Percentiles rank a stretch among this genome's conserved stretches.
Evolutionary conservation across 1,284 basidiomycete species (phyloP).

Genomic region (Rhodotorula sp.): DNA sequence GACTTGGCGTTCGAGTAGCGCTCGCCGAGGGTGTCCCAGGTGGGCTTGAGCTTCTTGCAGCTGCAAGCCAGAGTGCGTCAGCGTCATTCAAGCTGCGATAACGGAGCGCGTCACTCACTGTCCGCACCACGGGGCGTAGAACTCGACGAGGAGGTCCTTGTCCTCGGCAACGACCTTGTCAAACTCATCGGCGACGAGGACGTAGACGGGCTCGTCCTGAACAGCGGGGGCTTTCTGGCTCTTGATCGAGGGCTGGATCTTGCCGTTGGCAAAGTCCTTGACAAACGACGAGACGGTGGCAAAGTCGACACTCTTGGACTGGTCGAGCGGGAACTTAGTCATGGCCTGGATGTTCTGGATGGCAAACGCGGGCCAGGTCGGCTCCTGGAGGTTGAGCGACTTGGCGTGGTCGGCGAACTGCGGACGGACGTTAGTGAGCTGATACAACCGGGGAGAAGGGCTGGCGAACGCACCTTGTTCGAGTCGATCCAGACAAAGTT

Average conservation of each 20-base stretch:
- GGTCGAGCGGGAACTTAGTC: slow-evolving; percentile 86
- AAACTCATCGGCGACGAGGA: slow-evolving; percentile 85
- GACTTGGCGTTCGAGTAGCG: slow-evolving; percentile 75
- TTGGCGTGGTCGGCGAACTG: slow-evolving; percentile 90
- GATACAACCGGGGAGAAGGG: background rate
- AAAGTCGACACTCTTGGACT: slow-evolving; percentile 59
- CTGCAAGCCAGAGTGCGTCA: slow-evolving; percentile 5
- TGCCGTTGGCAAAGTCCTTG: slow-evolving; percentile 65
- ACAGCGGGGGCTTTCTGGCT: slow-evolving; percentile 78
- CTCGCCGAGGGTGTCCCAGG: slow-evolving; percentile 87
- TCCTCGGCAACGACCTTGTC: slow-evolving; percentile 82
- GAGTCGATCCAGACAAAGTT: slow-evolving; percentile 99
- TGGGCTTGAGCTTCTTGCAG: slow-evolving; percentile 94
- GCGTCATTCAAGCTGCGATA: background rate
- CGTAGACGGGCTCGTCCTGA: slow-evolving; percentile 80
- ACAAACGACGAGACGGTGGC: slow-evolving; percentile 64
- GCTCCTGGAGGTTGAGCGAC: slow-evolving; percentile 78
- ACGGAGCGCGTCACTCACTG: slow-evolving; percentile 41
- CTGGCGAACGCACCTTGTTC: slow-evolving; percentile 56
- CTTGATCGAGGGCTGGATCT: slow-evolving; percentile 82
- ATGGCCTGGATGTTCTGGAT: slow-evolving; percentile 78
- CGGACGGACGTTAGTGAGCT: background rate
- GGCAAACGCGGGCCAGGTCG: slow-evolving; percentile 90
- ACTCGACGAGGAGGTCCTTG: slow-evolving; percentile 96
- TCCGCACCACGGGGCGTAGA: slow-evolving; percentile 89